Conservation (phyloP, 2,329 filamentous ascomycete genomes). For the Arthrobotrys pseudoclavata region DNA sequence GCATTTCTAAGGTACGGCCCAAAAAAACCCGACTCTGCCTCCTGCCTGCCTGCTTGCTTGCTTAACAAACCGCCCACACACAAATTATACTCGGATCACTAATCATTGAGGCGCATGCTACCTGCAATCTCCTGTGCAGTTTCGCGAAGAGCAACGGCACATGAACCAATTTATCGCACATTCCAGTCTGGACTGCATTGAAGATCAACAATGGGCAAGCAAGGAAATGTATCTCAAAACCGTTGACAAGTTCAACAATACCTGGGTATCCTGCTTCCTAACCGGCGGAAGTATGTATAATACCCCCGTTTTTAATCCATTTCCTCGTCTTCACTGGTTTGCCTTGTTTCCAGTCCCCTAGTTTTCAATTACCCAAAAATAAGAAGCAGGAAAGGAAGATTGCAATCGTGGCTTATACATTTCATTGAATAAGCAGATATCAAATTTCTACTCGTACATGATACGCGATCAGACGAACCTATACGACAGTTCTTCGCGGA, state of each 20-base stretch:
- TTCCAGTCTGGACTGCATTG: conserved; percentile 91
- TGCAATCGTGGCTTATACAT: conserved; percentile 43
- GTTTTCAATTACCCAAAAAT: conserved; percentile 26
- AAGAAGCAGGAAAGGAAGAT: conserved; percentile 4
- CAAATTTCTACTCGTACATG: conserved; percentile 93
- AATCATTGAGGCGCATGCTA: conserved; percentile 51
- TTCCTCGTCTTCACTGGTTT: conserved; percentile 20
- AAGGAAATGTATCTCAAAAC: conserved; percentile 87
- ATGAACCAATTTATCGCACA: conserved; percentile 99
- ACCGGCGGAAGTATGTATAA: conserved; percentile 77
- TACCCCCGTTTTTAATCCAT: conserved; percentile 27
- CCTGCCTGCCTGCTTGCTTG: conserved; percentile 4
- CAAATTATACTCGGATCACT: conserved; percentile 43
- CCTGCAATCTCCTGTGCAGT: conserved; percentile 66
- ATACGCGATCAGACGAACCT: conserved; percentile 93
- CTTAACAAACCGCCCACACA: conserved; percentile 22
- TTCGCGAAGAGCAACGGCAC: conserved; percentile 87
- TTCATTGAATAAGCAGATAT: conserved; percentile 70
- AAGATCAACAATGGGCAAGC: conserved; percentile 93
- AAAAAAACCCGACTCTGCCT: not conserved
- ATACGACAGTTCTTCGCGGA: conserved; percentile 94
- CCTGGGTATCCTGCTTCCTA: conserved; percentile 93
- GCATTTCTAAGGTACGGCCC: conserved; percentile 74
- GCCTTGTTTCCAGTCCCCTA: conserved; percentile 25
- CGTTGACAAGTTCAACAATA: conserved; percentile 96